Conservation (phyloP, 495 filamentous ascomycete genomes). For the Aspergillus bertholletiae region DNA sequence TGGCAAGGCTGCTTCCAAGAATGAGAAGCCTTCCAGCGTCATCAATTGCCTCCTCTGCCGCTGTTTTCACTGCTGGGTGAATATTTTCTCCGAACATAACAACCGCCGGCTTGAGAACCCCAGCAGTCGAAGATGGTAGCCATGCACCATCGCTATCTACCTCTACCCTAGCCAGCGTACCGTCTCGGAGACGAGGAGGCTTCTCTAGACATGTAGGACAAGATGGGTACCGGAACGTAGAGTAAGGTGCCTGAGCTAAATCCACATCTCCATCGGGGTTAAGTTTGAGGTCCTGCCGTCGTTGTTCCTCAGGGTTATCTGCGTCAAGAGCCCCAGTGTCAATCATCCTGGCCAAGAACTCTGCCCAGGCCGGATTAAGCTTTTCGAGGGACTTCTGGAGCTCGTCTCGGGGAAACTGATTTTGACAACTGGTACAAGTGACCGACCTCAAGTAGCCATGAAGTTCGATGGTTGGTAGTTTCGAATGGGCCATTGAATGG, state of each 20-base stretch:
- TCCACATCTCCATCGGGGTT: conserved; percentile 97
- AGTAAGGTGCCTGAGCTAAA: conserved; percentile 81
- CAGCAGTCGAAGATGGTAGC: conserved; percentile 62
- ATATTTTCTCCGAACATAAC: conserved; percentile 97
- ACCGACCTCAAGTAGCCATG: conserved; percentile 85
- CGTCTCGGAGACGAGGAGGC: conserved; percentile 60
- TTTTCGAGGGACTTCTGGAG: conserved; percentile 75
- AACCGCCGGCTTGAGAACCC: conserved; percentile 86
- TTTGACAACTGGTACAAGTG: conserved; percentile 74
- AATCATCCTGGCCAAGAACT: conserved; percentile 67
- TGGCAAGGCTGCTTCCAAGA: conserved; percentile 85
- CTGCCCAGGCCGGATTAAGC: conserved; percentile 85
- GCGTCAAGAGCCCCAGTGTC: conserved; percentile 71
- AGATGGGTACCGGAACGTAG: conserved; percentile 84
- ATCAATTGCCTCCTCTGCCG: conserved; percentile 79
- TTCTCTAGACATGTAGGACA: conserved; percentile 75
- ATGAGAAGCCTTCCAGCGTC: conserved; percentile 70
- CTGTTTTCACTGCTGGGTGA: conserved; percentile 56
- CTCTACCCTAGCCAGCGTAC: conserved; percentile 54
- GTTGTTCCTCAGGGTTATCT: conserved; percentile 68
- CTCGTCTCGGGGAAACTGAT: conserved; percentile 58
- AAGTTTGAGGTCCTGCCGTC: conserved; percentile 65
- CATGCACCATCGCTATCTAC: conserved; percentile 82
- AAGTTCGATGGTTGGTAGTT: conserved; percentile 73
- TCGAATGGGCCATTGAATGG: conserved; percentile 73